These are phyloP conservation scores for Lachnellula arida DNA, from an alignment of 2,329 filamentous ascomycete species.

Conservation along the genomic window DNA sequence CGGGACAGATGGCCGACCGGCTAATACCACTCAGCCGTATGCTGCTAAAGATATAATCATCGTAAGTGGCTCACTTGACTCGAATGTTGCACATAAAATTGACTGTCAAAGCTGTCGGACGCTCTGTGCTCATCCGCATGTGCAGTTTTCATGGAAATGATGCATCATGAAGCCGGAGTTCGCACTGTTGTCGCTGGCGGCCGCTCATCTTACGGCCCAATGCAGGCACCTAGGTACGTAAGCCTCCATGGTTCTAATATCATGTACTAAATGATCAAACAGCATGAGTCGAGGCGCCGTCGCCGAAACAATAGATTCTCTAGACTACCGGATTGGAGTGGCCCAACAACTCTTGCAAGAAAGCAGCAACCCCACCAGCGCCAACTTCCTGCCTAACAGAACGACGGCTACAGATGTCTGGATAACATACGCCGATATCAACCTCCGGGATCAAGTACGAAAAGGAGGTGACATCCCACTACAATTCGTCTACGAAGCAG, in stretches of 20 bases:
- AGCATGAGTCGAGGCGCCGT: constrained; percentile 51
- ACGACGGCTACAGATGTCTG: constrained; percentile 11
- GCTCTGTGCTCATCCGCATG: constrained; percentile 56
- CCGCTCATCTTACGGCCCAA: constrained; percentile 40
- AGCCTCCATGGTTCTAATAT: neutral
- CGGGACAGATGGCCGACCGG: constrained; percentile 21
- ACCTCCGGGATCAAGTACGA: constrained; percentile 37
- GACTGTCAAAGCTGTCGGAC: constrained; percentile 42
- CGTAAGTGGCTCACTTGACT: constrained; percentile 13
- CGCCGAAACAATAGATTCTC: constrained; percentile 25
- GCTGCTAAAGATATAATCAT: constrained; percentile 39
- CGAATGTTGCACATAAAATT: no score
- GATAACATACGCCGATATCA: constrained; percentile 35
- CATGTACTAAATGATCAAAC: constrained; percentile 17
- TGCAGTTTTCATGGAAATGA: constrained; percentile 51
- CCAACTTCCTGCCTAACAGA: constrained; percentile 23
- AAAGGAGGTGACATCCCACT: constrained; percentile 36
- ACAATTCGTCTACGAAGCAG: constrained; percentile 56
- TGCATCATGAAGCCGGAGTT: constrained; percentile 48
- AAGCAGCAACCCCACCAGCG: constrained; percentile 1
- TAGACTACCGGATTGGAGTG: constrained; percentile 24
- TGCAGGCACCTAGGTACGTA: constrained; percentile 41
- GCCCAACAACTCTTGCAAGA: constrained; percentile 17
- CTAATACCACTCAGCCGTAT: constrained; percentile 30
- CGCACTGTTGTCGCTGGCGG: constrained; percentile 50